A percentile compares a stretch with the other conserved stretches of the same genome.
Conservation (phyloP, 768 basidiomycete genomes). For the Guyanaporus albipodus region DNA sequence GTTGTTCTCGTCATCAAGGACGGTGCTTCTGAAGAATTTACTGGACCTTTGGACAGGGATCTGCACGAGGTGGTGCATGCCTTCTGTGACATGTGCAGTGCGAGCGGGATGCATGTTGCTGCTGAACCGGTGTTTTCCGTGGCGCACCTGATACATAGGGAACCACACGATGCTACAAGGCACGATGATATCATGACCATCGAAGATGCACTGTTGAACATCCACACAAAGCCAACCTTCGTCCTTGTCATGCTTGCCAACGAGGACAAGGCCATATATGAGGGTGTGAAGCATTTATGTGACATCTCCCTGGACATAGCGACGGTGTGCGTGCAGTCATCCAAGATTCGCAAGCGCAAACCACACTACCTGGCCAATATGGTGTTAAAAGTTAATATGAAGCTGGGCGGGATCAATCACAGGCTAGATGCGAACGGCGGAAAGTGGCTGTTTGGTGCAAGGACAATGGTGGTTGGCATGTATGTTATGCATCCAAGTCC, state of each 20-base stretch:
- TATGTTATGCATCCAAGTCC: neutral
- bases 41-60: neutral
- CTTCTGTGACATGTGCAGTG: neutral
- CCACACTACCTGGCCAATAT: neutral
- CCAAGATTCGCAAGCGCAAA: neutral
- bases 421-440: neutral
- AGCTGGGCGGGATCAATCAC: conserved; percentile 1
- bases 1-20: neutral
- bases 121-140: neutral
- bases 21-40: neutral
- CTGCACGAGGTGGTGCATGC: neutral
- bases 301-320: neutral
- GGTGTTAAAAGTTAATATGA: neutral
- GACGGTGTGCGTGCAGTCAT: neutral
- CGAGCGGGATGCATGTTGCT: neutral
- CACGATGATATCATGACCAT: neutral
- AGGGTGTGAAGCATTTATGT: neutral
- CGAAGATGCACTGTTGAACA: neutral
- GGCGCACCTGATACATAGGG: neutral
- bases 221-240: neutral
- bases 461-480: neutral
- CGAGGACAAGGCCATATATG: neutral
- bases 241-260: neutral
- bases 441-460: neutral
- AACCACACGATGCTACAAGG: neutral